Percentiles rank a stretch among this genome's conserved stretches.
phyloP scores from a whole-genome alignment of 1,139 yeast species.

The Lodderomyces margitis region DNA sequence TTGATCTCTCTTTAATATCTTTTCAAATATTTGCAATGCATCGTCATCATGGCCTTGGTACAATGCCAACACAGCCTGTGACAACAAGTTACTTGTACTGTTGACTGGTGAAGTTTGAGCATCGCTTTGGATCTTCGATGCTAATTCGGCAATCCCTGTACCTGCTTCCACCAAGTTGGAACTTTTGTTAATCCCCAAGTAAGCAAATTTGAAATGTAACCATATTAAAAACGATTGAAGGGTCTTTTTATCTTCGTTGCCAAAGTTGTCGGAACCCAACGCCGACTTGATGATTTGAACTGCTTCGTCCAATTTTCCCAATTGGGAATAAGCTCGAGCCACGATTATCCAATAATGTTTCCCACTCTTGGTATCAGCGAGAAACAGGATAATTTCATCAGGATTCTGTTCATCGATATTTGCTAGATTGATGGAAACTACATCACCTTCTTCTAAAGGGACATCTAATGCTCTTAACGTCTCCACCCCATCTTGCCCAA shows the following conservation, averaged over 20 bases:
- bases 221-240: slow-evolving; percentile 70
- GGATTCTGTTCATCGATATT: slow-evolving; percentile 77
- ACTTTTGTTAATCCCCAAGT: slow-evolving; percentile 26
- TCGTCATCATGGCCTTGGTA: slow-evolving; percentile 56
- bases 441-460: slow-evolving; percentile 71
- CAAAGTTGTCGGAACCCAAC: slow-evolving; percentile 35
- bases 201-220: slow-evolving; percentile 53
- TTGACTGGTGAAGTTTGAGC: slow-evolving; percentile 16
- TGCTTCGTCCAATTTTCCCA: slow-evolving; percentile 60
- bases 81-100: slow-evolving; percentile 47
- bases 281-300: slow-evolving; percentile 63
- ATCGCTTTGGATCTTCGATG: slow-evolving; percentile 17
- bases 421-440: slow-evolving; percentile 63
- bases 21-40: slow-evolving; percentile 62
- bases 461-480: slow-evolving; percentile 50
- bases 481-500: slow-evolving; percentile 34
- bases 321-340: slow-evolving; percentile 75
- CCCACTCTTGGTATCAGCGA: slow-evolving; percentile 76
- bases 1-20: slow-evolving; percentile 46
- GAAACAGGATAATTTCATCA: slow-evolving; percentile 70
- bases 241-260: slow-evolving; percentile 49
- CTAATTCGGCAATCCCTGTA: slow-evolving; percentile 19
- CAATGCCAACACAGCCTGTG: slow-evolving; percentile 54
- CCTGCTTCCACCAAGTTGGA: slow-evolving; percentile 25
- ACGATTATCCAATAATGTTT: slow-evolving; percentile 80